Evolutionary conservation across 2,329 filamentous ascomycete species (phyloP).

Genomic region (Fusarium torulosum): DNA sequence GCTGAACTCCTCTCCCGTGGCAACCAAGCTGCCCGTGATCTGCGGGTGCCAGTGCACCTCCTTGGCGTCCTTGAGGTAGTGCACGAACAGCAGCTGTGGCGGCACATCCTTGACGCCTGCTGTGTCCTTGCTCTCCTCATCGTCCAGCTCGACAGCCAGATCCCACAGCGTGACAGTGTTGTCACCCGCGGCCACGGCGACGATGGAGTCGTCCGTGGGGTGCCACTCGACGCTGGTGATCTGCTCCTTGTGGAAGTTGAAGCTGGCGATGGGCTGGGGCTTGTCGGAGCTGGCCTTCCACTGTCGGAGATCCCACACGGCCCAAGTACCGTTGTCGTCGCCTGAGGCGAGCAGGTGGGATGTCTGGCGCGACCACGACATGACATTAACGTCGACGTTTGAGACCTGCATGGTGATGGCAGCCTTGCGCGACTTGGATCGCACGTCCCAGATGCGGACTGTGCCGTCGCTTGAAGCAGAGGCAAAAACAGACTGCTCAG

Average conservation of each 20-base stretch:
- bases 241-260: constrained; percentile 95
- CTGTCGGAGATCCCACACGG: constrained; percentile 93
- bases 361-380: constrained; percentile 93
- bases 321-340: constrained; percentile 93
- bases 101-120: constrained; percentile 91
- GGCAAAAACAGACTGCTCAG: constrained; percentile 92
- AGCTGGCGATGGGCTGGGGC: constrained; percentile 89
- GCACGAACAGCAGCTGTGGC: constrained; percentile 94
- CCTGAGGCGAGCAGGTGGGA: constrained; percentile 91
- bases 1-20: constrained; percentile 90
- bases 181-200: constrained; percentile 91
- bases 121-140: constrained; percentile 93
- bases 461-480: constrained; percentile 95
- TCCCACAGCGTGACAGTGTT: constrained; percentile 98
- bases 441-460: constrained; percentile 94
- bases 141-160: constrained; percentile 93
- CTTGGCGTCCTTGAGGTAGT: constrained; percentile 95
- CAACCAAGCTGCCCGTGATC: constrained; percentile 89
- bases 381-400: constrained; percentile 90
- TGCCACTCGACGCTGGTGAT: constrained; percentile 98
- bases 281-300: constrained; percentile 78
- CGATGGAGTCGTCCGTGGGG: constrained; percentile 94
- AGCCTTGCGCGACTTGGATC: constrained; percentile 89
- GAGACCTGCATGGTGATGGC: constrained; percentile 89
- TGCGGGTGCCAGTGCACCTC: constrained; percentile 98